These are phyloP conservation scores for Candida glaebosa DNA, from an alignment of 805 yeast species.

Conservation along the genomic window DNA sequence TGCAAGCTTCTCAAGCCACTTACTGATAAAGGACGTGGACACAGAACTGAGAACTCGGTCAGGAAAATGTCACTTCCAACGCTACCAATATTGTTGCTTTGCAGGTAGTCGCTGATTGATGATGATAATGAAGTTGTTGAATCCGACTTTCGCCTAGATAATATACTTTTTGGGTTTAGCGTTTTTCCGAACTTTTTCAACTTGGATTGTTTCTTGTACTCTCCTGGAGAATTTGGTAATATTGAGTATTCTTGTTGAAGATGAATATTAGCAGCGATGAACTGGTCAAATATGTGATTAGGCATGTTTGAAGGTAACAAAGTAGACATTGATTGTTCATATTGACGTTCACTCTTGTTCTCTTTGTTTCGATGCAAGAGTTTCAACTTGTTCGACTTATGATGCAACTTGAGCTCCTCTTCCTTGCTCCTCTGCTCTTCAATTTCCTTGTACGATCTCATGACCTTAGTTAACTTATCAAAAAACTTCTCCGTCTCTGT, in stretches of 20 bases:
- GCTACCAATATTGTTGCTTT: background rate
- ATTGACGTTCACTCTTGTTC: background rate
- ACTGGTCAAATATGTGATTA: conserved; percentile 13
- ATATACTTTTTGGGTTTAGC: conserved; percentile 17
- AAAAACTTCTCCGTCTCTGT: background rate
- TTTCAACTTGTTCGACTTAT: conserved; percentile 1
- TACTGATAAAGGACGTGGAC: conserved; percentile 34
- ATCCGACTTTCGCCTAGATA: conserved; percentile 5
- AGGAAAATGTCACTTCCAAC: background rate
- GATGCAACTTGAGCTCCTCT: background rate
- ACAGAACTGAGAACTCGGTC: conserved; percentile 2
- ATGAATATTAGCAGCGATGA: conserved; percentile 11
- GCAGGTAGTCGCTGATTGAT: background rate
- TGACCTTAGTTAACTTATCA: background rate
- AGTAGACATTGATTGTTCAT: conserved; percentile 13
- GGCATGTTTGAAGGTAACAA: conserved; percentile 9
- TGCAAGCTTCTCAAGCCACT: conserved; percentile 29
- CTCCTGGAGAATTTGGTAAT: background rate
- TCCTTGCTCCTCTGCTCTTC: background rate
- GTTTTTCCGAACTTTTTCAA: conserved; percentile 17
- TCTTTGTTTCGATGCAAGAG: background rate
- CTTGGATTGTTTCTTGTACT: conserved; percentile 7
- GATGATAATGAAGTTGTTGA: background rate
- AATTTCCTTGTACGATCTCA: background rate
- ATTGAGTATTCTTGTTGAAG: background rate